Evolutionary conservation across 2,329 filamentous ascomycete species (phyloP), one percentile per base, ranked within the genome.

Genomic region (Ophiocordyceps camponoti-floridani): DNA sequence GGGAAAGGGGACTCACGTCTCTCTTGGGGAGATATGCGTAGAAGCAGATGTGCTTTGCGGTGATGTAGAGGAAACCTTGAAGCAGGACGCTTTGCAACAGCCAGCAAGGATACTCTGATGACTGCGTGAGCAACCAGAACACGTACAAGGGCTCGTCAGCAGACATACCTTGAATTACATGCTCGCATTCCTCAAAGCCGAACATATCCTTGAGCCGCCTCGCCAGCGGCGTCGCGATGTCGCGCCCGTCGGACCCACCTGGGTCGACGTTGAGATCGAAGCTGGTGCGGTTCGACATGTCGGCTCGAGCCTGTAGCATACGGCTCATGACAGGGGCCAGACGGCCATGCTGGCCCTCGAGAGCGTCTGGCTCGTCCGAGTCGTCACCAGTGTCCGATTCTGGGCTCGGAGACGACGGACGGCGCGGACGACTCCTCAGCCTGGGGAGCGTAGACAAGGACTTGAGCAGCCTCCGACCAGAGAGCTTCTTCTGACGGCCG

Each of bases 1-100:
- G 4, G 30, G 8, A 38, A 38, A 41, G n/a, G 16, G 27, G 19
- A 56, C 79, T 62, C 68, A 84, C 82, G 44, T 82, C 77, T 69
- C 91, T 94, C 68, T 88, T 93, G 7, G 87, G 87, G n/a, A 96
- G 72, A 58, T 95, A 95, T 37, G 91, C 87, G 58, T 95, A 96
- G 60, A 96, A 98, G 63, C 88, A 95, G 48, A 96, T 83, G 58
- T 98, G 91, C 53, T 81, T 83, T 48, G 82, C 72, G 0, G 91
- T 96, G 56, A 98, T 84, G 63, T 96, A 96, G 73, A 98, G 81
- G 59, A 91, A 95, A 6, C 91, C 91, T 58, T 95, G 87, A 9
- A 96, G 72, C 28, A 96, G 68, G 41, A 94, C 86, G 56, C 83
- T 94, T 59, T 95, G 87, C 31, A 96, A 66, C 37, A 96, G 67